These are phyloP conservation scores for Boechera retrofracta DNA, from an alignment of 345 rosid species.

Conservation along the genomic window DNA sequence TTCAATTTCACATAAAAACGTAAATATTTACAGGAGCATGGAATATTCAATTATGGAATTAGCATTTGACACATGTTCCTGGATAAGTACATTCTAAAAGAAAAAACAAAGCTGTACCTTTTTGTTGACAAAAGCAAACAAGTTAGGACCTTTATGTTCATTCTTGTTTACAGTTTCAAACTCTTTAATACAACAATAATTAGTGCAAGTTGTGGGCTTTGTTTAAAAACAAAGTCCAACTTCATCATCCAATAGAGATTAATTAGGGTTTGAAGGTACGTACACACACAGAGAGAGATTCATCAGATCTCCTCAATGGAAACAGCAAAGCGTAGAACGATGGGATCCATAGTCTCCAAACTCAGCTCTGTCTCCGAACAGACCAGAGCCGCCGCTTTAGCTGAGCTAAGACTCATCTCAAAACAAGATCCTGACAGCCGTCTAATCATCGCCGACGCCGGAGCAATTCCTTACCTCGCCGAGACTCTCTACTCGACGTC, in stretches of 20 bases:
- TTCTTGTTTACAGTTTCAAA: conserved; percentile 13
- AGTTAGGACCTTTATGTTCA: neutral
- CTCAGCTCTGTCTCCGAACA: conserved; percentile 86
- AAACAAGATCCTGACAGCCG: conserved; percentile 82
- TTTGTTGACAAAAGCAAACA: neutral
- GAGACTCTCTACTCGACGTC: conserved; percentile 81
- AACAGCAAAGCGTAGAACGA: conserved; percentile 70
- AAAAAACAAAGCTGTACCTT: neutral
- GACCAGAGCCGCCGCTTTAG: conserved; percentile 68
- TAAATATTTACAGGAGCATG: too few relatives aligned
- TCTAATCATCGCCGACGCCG: conserved; percentile 66
- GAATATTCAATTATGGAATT: too few relatives aligned
- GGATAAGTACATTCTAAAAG: neutral
- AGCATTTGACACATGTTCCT: neutral
- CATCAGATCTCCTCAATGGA: conserved; percentile 54
- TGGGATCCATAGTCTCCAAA: conserved; percentile 61
- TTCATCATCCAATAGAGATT: conserved; percentile 10
- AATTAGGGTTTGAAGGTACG: conserved; percentile 3
- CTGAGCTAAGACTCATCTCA: conserved; percentile 78
- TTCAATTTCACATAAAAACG: neutral
- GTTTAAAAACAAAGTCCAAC: conserved; percentile 15
- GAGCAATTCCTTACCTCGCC: conserved; percentile 80
- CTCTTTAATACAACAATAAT: neutral
- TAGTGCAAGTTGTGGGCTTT: too few relatives aligned
- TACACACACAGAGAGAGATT: neutral